phyloP scores from a whole-genome alignment of 768 basidiomycete genomes.

The Mycena epipterygia region DNA sequence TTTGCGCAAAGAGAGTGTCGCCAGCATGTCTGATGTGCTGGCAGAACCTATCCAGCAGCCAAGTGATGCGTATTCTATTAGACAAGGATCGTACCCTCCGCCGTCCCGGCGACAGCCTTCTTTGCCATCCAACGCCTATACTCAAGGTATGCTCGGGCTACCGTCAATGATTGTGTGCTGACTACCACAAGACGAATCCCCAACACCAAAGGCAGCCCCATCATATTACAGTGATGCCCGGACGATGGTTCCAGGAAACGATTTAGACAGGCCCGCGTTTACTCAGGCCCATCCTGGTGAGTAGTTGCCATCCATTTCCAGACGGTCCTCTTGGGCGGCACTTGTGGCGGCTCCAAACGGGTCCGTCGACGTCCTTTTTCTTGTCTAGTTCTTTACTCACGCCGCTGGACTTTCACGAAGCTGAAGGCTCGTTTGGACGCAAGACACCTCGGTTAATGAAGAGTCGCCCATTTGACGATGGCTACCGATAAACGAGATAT shows the following conservation, averaged over 20 bases:
- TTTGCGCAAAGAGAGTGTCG: constrained; percentile 65
- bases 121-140: constrained; percentile 50
- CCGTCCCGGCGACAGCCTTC: constrained; percentile 37
- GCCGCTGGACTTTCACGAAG: constrained; percentile 36
- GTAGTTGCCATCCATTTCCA: constrained; percentile 43
- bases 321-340: constrained; percentile 42
- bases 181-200: constrained; percentile 31
- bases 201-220: constrained; percentile 34
- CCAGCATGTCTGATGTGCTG: constrained; percentile 69
- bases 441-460: constrained; percentile 38
- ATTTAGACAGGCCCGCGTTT: constrained; percentile 52
- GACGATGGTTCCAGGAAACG: constrained; percentile 37
- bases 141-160: constrained; percentile 49
- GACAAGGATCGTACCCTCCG: constrained; percentile 50
- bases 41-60: constrained; percentile 63
- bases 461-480: constrained; percentile 27
- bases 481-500: constrained; percentile 23
- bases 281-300: constrained; percentile 64
- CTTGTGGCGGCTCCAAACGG: constrained; percentile 43
- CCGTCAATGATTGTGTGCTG: too few species aligned
- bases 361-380: constrained; percentile 29
- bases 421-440: constrained; percentile 41
- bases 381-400: constrained; percentile 18
- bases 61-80: constrained; percentile 54
- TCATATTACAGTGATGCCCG: constrained; percentile 50